Base-by-base conservation (phyloP, 2,329 filamentous ascomycete species). In the Fusarium pininemorale region DNA sequence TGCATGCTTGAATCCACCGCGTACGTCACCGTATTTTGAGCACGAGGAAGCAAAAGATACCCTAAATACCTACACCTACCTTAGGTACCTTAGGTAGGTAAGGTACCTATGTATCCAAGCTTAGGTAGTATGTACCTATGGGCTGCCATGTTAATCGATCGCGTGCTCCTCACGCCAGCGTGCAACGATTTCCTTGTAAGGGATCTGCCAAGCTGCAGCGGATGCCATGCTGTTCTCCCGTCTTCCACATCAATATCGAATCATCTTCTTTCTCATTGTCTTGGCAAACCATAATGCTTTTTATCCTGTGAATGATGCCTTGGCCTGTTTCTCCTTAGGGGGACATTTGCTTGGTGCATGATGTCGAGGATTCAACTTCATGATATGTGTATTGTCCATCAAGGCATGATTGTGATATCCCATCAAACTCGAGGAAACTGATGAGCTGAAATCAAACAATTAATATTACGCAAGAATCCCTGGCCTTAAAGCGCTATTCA, bases 1-100 rank as follows among this genome's bases (percentile, higher is more conserved):
- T 78, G 74, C 73, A 78, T 78, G 64, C 48, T 63, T 50, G 55
- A 71, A 74, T 37, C 72, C 75, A 73, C 69, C 32, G n/a, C 51
- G 45, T 78, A 79, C 77, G 77, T 78, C 77, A 78, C 76, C 54
- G 39, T 53, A 51, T 54, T 66, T 53, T 55, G 54, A 64, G 28
- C 63, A 67, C 30, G 26, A n/a, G 39, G 28, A 55, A 57, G 51
- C 53, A 57, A 50, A 56, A 57, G 32, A 30, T 26, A 28, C 18
- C 26, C 18, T 28, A 20, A 22, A 47, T 26, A 45, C 38, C 32
- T 35, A 35, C 32, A 35, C 32, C 32, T 35, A 35, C 32, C 18
- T 41, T 20, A 38, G 37, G 37, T 38, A 37, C 35, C 9, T 24
- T 24, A 24, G 24, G 26, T 30, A 30, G 28, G 28, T 16, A n/a